Evolutionary conservation across 1,284 basidiomycete species (phyloP), one percentile per base, ranked within the genome.

Genomic region (Pseudomicrostroma phylloplanum): DNA sequence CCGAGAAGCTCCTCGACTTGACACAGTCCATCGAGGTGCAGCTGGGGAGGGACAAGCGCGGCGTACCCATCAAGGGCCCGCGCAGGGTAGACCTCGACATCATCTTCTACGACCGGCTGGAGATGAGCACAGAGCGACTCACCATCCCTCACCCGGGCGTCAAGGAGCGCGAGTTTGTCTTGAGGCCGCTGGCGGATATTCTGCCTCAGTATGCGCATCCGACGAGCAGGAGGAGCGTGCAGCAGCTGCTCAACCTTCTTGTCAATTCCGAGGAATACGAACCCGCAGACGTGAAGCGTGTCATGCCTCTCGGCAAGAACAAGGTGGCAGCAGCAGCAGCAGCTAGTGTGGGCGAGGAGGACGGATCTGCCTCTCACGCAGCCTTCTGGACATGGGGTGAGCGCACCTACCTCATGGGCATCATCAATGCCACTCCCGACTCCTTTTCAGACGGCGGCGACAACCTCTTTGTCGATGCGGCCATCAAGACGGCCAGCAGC

Each of bases 371-470:
- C 6, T 19, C 55, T 1, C 19, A 49, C 9, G 21, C 62, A 4
- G 49, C 30, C n/a, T 25, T 43, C 46, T 73, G 74, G 73, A 60
- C 63, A 12, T 77, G 76, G 74, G 73, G 69, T 12, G 60, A 62
- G 19, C 61, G 68, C 67, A 92, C 90, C 1, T 84, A 85, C 63
- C 80, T 97, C 63, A 98, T 98, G 96, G 89, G 89, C 0, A 96
- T 92, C 4, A 85, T 98, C 68, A 97, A 98, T 77, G 85, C 86
- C 2, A 98, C 96, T 0, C 96, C 96, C 1, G 93, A 99, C 80
- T 96, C 92, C 0, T 98, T 98, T 81, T 97, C 93, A 0, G 92
- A 97, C 69, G 92, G 92, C 6, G 84, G 87, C 1, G 79, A 81
- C 48, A 82, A 90, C 82, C 81, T 0, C 64, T 62, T 68, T 1